Percentiles rank a stretch among this genome's conserved stretches.
Evolutionary conservation across 1,284 basidiomycete species (phyloP).

Genomic region (Erythrobasidium hasegawianum): DNA sequence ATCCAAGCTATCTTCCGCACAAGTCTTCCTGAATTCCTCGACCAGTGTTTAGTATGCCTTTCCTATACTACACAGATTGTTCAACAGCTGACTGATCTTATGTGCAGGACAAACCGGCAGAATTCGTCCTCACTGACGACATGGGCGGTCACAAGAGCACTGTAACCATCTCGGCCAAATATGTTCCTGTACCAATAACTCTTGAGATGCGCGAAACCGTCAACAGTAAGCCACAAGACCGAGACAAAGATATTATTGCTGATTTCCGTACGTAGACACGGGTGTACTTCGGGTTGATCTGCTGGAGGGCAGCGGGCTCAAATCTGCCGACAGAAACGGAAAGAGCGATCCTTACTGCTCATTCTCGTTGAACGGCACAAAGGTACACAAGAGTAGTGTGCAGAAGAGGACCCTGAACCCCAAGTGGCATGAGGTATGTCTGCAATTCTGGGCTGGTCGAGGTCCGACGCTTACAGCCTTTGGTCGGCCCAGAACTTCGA

Average conservation of each 20-base stretch:
- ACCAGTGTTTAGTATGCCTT: conserved; percentile 64
- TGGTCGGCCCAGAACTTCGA: conserved; percentile 76
- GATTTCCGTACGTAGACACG: conserved; percentile 77
- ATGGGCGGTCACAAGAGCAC: conserved; percentile 55
- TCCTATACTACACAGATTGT: no score
- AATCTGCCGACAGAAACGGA: conserved; percentile 81
- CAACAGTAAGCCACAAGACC: conserved; percentile 64
- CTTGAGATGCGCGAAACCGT: conserved; percentile 86
- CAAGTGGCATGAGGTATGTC: conserved; percentile 41
- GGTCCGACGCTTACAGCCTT: no score
- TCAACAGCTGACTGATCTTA: background rate
- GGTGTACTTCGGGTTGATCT: conserved; percentile 80
- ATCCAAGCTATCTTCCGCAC: conserved; percentile 76
- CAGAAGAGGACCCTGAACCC: conserved; percentile 70
- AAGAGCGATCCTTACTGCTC: conserved; percentile 70
- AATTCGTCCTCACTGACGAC: conserved; percentile 58
- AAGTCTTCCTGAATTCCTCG: conserved; percentile 72
- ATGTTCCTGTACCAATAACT: conserved; percentile 80
- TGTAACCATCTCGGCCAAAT: conserved; percentile 71
- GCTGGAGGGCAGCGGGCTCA: conserved; percentile 70
- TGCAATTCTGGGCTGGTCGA: no score
- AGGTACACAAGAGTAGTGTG: conserved; percentile 75
- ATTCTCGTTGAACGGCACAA: conserved; percentile 76
- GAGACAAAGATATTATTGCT: no score
- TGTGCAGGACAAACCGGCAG: conserved; percentile 58